These are phyloP conservation scores for Xylaria sp. DNA, from an alignment of 2,329 filamentous ascomycete species.

Conservation along the genomic window DNA sequence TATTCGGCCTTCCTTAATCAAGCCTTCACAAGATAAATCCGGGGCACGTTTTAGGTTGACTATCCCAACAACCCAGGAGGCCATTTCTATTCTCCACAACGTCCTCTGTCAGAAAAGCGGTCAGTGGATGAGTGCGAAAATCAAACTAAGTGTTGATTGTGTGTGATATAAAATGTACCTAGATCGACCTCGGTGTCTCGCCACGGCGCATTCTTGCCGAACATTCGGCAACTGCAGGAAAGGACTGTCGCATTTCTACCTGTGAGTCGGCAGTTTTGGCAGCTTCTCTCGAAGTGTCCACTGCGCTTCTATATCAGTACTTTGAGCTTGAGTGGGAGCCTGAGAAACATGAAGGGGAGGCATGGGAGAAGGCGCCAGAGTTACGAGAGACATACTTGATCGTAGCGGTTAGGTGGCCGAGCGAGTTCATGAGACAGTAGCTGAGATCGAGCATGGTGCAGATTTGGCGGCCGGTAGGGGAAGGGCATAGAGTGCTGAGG, in stretches of 20 bases:
- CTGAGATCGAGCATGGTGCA: slow-evolving; percentile 39
- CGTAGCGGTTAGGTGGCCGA: slow-evolving; percentile 27
- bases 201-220: slow-evolving; percentile 33
- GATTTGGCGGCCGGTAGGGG: slow-evolving; percentile 22
- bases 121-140: neutral
- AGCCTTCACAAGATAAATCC: slow-evolving; percentile 1
- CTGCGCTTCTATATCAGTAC: slow-evolving; percentile 17
- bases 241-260: slow-evolving; percentile 31
- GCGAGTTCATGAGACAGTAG: slow-evolving; percentile 36
- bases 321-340: neutral
- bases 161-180: slow-evolving; percentile 18
- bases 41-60: slow-evolving; percentile 15
- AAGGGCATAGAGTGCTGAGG: slow-evolving; percentile 36
- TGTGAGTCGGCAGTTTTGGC: slow-evolving; percentile 30
- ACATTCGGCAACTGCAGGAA: slow-evolving; percentile 34
- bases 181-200: slow-evolving; percentile 29
- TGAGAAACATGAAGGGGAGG: neutral
- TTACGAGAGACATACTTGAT: slow-evolving; percentile 30
- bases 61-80: slow-evolving; percentile 31
- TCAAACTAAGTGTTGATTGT: neutral
- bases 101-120: slow-evolving; percentile 16
- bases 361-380: neutral
- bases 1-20: neutral
- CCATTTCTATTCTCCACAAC: slow-evolving; percentile 28
- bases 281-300: slow-evolving; percentile 35